Evolutionary conservation across 73 alveolate genomes (phyloP).

Genomic region (Paramecium pentaurelia): DNA sequence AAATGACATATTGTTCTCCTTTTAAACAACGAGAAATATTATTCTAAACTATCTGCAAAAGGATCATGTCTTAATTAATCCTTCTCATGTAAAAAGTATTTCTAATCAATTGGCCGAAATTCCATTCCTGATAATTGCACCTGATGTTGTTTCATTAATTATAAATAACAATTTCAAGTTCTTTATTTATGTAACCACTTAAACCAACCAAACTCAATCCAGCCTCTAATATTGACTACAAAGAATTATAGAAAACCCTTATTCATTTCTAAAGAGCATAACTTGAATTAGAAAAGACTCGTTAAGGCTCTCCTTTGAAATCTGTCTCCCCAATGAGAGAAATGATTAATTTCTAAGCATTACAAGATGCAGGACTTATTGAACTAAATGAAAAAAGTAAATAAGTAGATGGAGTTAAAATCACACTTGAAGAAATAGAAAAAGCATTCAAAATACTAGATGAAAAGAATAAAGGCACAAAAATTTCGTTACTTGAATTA

Average conservation of each 20-base stretch:
- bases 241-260: slow-evolving; percentile 49
- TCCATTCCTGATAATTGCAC: neutral
- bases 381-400: neutral
- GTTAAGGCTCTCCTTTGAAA: slow-evolving; percentile 52
- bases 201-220: slow-evolving; percentile 47
- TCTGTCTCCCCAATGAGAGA: slow-evolving; percentile 52
- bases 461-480: slow-evolving; percentile 54
- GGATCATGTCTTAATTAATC: neutral
- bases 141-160: neutral
- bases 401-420: slow-evolving; percentile 51
- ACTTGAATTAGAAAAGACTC: slow-evolving; percentile 52
- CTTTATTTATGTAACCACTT: neutral
- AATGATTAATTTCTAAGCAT: slow-evolving; percentile 58
- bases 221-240: slow-evolving; percentile 49
- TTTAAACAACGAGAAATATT: neutral
- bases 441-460: slow-evolving; percentile 60
- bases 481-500: slow-evolving; percentile 36
- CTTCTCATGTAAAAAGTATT: neutral
- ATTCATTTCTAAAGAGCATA: slow-evolving; percentile 57
- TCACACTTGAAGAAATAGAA: slow-evolving; percentile 54
- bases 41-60: neutral
- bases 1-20: neutral
- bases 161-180: neutral
- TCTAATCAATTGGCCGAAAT: neutral
- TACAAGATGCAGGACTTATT: slow-evolving; percentile 58